Evolutionary conservation across 208 protist genomes (phyloP), one percentile per base, ranked within the genome.

Genomic region (Kentomonas sorsogonicus): DNA sequence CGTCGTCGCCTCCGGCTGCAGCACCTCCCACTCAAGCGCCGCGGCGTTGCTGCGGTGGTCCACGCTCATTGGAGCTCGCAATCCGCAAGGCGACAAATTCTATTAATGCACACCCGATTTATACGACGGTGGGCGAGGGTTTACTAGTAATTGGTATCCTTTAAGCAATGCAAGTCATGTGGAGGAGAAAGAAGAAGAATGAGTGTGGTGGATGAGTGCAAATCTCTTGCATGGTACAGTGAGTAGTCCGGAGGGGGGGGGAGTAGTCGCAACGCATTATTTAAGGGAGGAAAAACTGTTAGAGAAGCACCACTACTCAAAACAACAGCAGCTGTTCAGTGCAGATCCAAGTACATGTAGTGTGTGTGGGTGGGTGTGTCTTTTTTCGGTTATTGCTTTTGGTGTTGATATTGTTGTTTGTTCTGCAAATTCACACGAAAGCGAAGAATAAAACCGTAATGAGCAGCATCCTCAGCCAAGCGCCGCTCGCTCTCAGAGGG

Each of bases 11-110:
- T 68, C 65, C 27, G 69, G 59, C 22, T 72, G 73, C 36, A 75
- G 30, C n/a, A 89, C 75, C 48, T 90, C 83, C 74, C 71, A 75
- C 50, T 89, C 63, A n/a, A 93, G 69, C 11, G 77, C 72, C 2
- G 67, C 55, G 18, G 66, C 66, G 23, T 27, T 18, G 11, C 54
- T 50, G 66, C 78, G 77, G 3, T 47, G 5, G 9, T 48, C 6
- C 52, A 47, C n/a, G n/a, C n/a, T n/a, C n/a, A n/a, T n/a, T n/a
- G n/a, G n/a, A n/a, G n/a, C n/a, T n/a, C n/a, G n/a, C n/a, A n/a
- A n/a, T n/a, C n/a, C n/a, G n/a, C n/a, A n/a, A n/a, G n/a, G n/a
- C n/a, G n/a, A n/a, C n/a, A n/a, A n/a, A n/a, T n/a, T n/a, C n/a
- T n/a, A n/a, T n/a, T n/a, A n/a, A n/a, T n/a, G n/a, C n/a, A n/a